Conservation (phyloP, 1,139 yeast species). For the Candida tetrigidarum region DNA sequence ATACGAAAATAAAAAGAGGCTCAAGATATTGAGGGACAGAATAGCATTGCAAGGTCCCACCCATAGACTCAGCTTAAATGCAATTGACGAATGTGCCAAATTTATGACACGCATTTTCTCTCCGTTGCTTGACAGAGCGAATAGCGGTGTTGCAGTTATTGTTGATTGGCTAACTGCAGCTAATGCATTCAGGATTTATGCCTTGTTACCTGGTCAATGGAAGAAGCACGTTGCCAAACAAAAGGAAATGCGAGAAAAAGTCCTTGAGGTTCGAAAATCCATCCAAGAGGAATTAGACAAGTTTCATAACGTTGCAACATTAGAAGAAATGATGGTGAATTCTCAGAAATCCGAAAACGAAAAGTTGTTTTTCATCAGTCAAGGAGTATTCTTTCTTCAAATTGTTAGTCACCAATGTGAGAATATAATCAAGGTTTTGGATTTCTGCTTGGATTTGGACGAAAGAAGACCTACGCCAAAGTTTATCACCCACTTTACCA, state of each 20-base stretch:
- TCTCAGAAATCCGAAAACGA: slow-evolving; percentile 28
- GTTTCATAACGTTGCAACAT: slow-evolving; percentile 19
- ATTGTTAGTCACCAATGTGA: slow-evolving; percentile 24
- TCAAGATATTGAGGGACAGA: slow-evolving; percentile 25
- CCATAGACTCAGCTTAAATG: slow-evolving; percentile 21
- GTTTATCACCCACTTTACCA: slow-evolving; percentile 27
- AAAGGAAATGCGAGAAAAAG: slow-evolving; percentile 20
- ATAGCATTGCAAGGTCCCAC: slow-evolving; percentile 22
- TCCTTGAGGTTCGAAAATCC: slow-evolving; percentile 18
- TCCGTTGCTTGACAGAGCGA: slow-evolving; percentile 23
- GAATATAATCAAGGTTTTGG: slow-evolving; percentile 24
- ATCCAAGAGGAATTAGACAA: slow-evolving; percentile 15
- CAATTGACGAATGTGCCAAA: slow-evolving; percentile 31
- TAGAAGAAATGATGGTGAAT: slow-evolving; percentile 21
- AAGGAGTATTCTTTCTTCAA: slow-evolving; percentile 28
- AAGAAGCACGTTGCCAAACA: slow-evolving; percentile 21
- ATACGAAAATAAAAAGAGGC: slow-evolving; percentile 29
- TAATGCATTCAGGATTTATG: slow-evolving; percentile 30
- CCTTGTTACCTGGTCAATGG: slow-evolving; percentile 22
- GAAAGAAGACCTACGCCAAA: slow-evolving; percentile 29
- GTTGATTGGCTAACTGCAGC: slow-evolving; percentile 35
- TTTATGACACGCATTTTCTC: slow-evolving; percentile 22
- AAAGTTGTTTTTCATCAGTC: slow-evolving; percentile 32
- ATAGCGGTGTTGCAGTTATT: slow-evolving; percentile 22
- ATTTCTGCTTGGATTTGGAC: slow-evolving; percentile 32